Base-by-base conservation (phyloP, 495 filamentous ascomycete species). In the Tuber calosporum region DNA sequence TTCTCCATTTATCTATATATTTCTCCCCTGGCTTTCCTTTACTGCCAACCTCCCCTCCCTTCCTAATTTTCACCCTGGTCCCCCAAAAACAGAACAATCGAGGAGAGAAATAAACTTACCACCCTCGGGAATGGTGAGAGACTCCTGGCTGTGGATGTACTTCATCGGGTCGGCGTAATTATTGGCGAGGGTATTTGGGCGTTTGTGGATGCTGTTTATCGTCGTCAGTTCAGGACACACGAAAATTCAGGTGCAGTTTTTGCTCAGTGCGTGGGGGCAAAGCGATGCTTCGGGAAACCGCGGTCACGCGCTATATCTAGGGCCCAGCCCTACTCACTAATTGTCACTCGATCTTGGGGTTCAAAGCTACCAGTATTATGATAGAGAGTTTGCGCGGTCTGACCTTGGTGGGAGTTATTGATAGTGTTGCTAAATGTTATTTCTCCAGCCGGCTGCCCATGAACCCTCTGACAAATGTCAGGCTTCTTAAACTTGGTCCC, bases 121-220 rank as follows among this genome's bases (percentile, higher is more conserved):
- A 86, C 92, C 93, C 84, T 97, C 92, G 77, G 96, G 95, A 84
- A 99, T 91, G 81, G 88, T 87, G 86, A 99, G 89, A 86, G 89
- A 88, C 89, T 99, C 94, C 86, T 91, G 87, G 82, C 92, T 94
- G 88, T 97, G 93, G 87, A 98, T 97, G 90, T 96, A 96, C 87
- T 90, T 91, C 93, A 97, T 97, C 85, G 90, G 95, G 88, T 83
- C 85, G 84, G 78, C 67, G 67, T 69, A n/a, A 40, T 62, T 62
- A 62, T 62, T 62, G 13, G 53, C 19, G 53, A 62, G 26, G 9
- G 53, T 34, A 19, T 26, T 62, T 62, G 53, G 53, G 13, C 53
- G 26, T 15, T 62, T 62, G 3, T 17, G n/a, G 26, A 34, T 34
- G 13, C 53, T 34, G 11, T 17, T 34, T 62, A 26, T 34, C 13